Evolutionary conservation across 2,329 filamentous ascomycete genomes (phyloP).

Genomic region (Colletotrichum tropicale): DNA sequence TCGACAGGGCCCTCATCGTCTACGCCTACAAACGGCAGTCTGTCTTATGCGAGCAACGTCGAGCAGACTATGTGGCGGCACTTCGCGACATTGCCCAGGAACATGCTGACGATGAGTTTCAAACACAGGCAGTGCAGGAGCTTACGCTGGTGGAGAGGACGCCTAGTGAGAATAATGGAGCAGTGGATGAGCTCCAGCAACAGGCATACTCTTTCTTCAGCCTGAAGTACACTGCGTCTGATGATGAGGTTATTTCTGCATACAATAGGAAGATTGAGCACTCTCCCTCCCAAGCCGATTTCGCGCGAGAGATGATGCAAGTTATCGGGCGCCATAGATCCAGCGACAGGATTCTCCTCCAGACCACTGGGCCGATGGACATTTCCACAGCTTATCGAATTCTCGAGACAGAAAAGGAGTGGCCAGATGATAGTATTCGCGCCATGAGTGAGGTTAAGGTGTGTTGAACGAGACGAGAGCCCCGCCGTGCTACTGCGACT

Average conservation of each 20-base stretch:
- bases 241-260: slow-evolving; percentile 24
- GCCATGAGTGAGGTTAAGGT: slow-evolving; percentile 18
- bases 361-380: slow-evolving; percentile 8
- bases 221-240: slow-evolving; percentile 11
- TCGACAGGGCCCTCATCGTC: slow-evolving; percentile 13
- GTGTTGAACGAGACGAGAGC: background rate
- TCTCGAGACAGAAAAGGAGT: slow-evolving; percentile 6
- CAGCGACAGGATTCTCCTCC: slow-evolving; percentile 4
- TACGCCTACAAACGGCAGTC: slow-evolving; percentile 16
- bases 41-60: slow-evolving; percentile 6
- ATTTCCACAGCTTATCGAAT: slow-evolving; percentile 5
- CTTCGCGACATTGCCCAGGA: slow-evolving; percentile 7
- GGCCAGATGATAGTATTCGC: background rate
- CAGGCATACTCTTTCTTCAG: slow-evolving; percentile 17
- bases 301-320: slow-evolving; percentile 22
- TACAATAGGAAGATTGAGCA: slow-evolving; percentile 24
- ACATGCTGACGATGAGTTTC: slow-evolving; percentile 14
- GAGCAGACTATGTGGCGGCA: slow-evolving; percentile 3
- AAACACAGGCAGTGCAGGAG: slow-evolving; percentile 12
- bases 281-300: slow-evolving; percentile 23
- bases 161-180: background rate
- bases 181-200: slow-evolving; percentile 10
- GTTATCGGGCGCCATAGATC: slow-evolving; percentile 22
- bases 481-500: background rate
- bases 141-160: slow-evolving; percentile 10